Evolutionary conservation across 345 rosid species (phyloP), one percentile per base, ranked within the genome.

Genomic region (Syzygium oleosum): DNA sequence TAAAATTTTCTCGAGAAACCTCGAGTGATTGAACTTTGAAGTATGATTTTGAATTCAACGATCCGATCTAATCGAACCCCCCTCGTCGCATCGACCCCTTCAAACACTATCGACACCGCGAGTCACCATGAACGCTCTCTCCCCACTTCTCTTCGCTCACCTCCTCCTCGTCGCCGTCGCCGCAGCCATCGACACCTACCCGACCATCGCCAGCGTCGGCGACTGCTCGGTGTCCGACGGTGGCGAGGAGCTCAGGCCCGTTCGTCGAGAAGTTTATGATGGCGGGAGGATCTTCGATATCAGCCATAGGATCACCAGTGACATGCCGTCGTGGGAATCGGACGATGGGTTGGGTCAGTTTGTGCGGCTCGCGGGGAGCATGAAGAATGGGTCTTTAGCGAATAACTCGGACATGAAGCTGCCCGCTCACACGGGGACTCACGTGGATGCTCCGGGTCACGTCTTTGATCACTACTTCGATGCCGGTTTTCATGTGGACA

Each of bases 381-480:
- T 92, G 78, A 92, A 91, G 90, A 94, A 94, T 53, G 96, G 95
- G 3, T 91, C 94, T 11, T 9, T 14, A 3, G 84, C 53, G 3
- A 93, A 94, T 85, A n/a, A 2, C 27, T 90, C 93, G 16, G 88
- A 88, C 88, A 73, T 92, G 84, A 91, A 91, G 90, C 55, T 94
- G 78, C 87, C 87, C 2, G 68, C 89, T 19, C 96, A 94, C 87
- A 77, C 93, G 3, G 95, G 96, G 59, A 94, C 96, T 8, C 96
- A 94, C 61, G 86, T 92, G 29, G 96, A 94, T 84, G 91, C 95
- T 11, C 96, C 96, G 0, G 91, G 93, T 19, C 96, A 94, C 84
- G 56, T 91, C 78, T 93, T 79, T 54, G 92, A 93, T 80, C 63
- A 88, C 9, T 94, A 94, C 83, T 92, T 87, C 25, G 94, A 93